phyloP scores from a whole-genome alignment of 2,329 filamentous ascomycete genomes.

The Emericellopsis atlantica region DNA sequence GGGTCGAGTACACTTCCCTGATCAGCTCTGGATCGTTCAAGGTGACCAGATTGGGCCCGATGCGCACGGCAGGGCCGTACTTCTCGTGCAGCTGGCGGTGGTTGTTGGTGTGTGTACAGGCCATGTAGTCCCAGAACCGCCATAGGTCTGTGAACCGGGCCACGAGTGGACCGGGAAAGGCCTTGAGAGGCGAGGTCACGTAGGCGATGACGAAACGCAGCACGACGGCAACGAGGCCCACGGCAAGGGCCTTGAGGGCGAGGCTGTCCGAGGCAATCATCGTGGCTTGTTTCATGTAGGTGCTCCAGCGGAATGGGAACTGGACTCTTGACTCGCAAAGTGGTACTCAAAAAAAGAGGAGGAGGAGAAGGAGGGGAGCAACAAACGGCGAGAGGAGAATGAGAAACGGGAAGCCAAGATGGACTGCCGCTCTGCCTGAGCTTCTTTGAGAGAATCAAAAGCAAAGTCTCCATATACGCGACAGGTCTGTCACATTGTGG shows the following conservation, averaged over 20 bases:
- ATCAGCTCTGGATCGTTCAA: slow-evolving; percentile 17
- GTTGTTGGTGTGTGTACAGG: slow-evolving; percentile 1
- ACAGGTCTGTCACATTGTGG: no score
- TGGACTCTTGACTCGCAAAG: no score
- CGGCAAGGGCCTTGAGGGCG: background rate
- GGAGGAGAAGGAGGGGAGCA: background rate
- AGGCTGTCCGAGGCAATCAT: background rate
- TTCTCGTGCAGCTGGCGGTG: slow-evolving; percentile 15
- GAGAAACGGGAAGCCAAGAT: no score
- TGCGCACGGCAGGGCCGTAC: slow-evolving; percentile 20
- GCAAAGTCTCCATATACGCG: no score
- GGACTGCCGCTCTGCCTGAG: no score
- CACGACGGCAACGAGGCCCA: background rate
- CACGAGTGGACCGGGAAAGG: slow-evolving; percentile 1
- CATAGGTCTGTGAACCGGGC: slow-evolving; percentile 4
- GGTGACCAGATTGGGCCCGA: slow-evolving; percentile 19
- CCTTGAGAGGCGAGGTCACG: slow-evolving; percentile 1
- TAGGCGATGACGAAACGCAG: background rate
- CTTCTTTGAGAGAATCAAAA: no score
- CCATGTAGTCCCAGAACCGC: slow-evolving; percentile 2
- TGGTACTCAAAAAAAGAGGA: no score
- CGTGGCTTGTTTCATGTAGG: background rate
- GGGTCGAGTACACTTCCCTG: slow-evolving; percentile 7
- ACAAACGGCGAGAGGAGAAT: no score
- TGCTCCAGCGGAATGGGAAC: no score